Percentiles rank a stretch among this genome's conserved stretches.
phyloP scores from a whole-genome alignment of 2,329 filamentous ascomycete species.

The Lecanosticta acicola region DNA sequence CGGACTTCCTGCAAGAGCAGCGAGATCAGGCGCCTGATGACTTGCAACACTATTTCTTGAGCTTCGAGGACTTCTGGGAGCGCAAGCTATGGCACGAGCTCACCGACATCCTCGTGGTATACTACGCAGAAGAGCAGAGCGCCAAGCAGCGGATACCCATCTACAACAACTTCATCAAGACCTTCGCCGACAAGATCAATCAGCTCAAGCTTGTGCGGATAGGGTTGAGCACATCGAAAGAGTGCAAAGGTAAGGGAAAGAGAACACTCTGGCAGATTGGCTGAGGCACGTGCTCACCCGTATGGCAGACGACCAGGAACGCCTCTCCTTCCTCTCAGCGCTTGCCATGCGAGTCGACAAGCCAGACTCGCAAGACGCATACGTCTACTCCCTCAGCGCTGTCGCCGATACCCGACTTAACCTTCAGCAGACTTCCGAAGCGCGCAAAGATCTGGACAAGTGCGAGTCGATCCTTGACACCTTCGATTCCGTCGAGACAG shows the following conservation, averaged over 20 bases:
- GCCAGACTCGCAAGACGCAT: constrained; percentile 87
- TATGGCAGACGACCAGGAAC: constrained; percentile 70
- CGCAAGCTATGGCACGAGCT: constrained; percentile 99
- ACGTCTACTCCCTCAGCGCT: constrained; percentile 87
- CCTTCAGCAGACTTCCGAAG: constrained; percentile 71
- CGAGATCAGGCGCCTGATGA: constrained; percentile 82
- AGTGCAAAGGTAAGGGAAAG: constrained; percentile 63
- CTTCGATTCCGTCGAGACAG: constrained; percentile 91
- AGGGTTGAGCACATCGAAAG: constrained; percentile 77
- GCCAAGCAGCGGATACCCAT: constrained; percentile 78
- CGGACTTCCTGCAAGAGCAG: constrained; percentile 87
- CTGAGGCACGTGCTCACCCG: constrained; percentile 3
- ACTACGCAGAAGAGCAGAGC: constrained; percentile 79
- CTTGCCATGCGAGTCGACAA: constrained; percentile 86
- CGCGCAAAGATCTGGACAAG: constrained; percentile 77
- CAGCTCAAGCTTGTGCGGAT: constrained; percentile 93
- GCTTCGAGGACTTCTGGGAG: constrained; percentile 96
- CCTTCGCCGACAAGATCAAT: constrained; percentile 98
- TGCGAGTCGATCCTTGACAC: constrained; percentile 82
- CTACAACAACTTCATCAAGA: constrained; percentile 91
- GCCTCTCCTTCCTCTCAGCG: constrained; percentile 74
- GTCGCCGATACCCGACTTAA: constrained; percentile 82
- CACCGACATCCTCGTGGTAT: constrained; percentile 78
- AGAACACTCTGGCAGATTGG: not conserved
- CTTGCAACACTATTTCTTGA: constrained; percentile 79